phyloP scores from a whole-genome alignment of 495 filamentous ascomycete genomes.

The Aspergillus incahuasiensis region DNA sequence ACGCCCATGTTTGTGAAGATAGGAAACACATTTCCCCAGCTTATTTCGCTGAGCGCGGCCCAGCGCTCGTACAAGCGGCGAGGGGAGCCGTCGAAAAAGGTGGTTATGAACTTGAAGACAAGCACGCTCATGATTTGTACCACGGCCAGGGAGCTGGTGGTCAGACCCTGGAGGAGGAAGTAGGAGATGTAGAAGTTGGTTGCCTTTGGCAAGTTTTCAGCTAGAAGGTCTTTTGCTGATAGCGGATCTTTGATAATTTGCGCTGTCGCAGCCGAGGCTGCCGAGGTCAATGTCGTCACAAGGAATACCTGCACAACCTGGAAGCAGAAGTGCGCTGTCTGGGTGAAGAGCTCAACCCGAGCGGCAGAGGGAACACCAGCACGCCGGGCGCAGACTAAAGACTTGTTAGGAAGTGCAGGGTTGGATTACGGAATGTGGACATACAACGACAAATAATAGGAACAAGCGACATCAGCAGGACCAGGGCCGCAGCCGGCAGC shows the following conservation, averaged over 20 bases:
- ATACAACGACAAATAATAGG: constrained; percentile 75
- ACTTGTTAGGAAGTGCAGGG: constrained; percentile 9
- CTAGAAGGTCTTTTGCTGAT: constrained; percentile 58
- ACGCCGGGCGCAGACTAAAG: constrained; percentile 61
- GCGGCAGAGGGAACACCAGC: constrained; percentile 72
- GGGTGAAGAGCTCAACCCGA: constrained; percentile 76
- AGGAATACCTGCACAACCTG: constrained; percentile 91
- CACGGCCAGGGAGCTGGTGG: constrained; percentile 63
- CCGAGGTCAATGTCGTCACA: constrained; percentile 71
- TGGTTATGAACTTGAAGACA: constrained; percentile 70
- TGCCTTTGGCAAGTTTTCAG: constrained; percentile 67
- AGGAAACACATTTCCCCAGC: constrained; percentile 83
- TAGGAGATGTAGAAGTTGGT: constrained; percentile 92
- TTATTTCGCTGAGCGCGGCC: constrained; percentile 54
- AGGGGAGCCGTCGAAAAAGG: constrained; percentile 57
- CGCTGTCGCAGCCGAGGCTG: constrained; percentile 60
- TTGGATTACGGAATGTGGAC: constrained; percentile 26
- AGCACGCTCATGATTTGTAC: constrained; percentile 70
- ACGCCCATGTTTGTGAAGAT: constrained; percentile 85
- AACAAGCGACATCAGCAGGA: constrained; percentile 80
- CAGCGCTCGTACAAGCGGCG: constrained; percentile 60
- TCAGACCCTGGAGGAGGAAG: constrained; percentile 83
- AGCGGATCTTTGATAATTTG: constrained; percentile 63
- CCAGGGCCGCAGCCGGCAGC: constrained; percentile 68
- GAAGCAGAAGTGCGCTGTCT: constrained; percentile 87